Evolutionary conservation across 495 filamentous ascomycete genomes (phyloP), one percentile per base, ranked within the genome.

Genomic region (Umbilicaria muhlenbergii): DNA sequence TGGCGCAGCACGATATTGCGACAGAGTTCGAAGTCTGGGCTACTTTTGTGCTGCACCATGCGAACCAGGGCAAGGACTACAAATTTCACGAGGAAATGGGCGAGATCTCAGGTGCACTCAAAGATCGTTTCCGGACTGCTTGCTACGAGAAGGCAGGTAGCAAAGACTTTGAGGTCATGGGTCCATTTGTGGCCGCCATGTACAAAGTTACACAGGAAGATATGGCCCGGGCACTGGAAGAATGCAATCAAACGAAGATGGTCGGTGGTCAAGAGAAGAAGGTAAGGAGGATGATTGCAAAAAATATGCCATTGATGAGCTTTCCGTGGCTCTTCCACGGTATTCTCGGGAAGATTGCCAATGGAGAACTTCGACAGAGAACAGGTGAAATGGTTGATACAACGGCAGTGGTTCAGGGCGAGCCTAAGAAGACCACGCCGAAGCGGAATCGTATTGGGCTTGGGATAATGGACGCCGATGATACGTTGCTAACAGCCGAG

Each of bases 21-120:
- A 94, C 83, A 11, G 91, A 99, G 53, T 95, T 94, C 41, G 92
- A 99, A 58, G 69, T 89, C 2, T 94, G 77, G 76, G 80, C 86
- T 0, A 76, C 79, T 2, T 96, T 94, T 54, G 75, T 88, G 3
- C 63, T 96, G 34, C 67, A 68, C 8, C 83, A 83, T 51, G 76
- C 78, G 8, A 65, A 68, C 4, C 67, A 74, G 15, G 70, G 66
- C 19, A 70, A 71, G 11, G 82, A 87, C 44, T 96, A 92, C 62
- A 93, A 86, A 47, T 72, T 91, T 43, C 79, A 86, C 34, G 88
- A 96, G 56, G 78, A 80, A 14, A 73, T 95, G 15, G 83, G 78
- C 0, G 60, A 62, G 2, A 71, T 86, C n/a, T 67, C 80, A 0
- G 55, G 59, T 0, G 62, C 63, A 2, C 66, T 94, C 8, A 81